Evolutionary conservation across 148 eudicot genomes (phyloP).

Genomic region (Amaranthus palmeri): DNA sequence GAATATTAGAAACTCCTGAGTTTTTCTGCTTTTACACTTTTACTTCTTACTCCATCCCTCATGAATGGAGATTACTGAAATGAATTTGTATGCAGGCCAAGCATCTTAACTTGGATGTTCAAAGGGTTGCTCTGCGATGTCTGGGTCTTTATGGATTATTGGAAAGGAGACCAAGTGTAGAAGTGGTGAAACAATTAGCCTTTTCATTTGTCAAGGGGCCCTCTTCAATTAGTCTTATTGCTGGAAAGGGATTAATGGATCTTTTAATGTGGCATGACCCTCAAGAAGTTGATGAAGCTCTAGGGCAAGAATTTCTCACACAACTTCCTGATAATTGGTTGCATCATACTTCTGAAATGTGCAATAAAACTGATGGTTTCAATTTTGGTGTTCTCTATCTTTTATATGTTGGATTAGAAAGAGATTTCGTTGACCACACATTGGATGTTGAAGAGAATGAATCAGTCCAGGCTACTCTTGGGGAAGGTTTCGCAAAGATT

Average conservation of each 20-base stretch:
- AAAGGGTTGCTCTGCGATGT: conserved; percentile 83
- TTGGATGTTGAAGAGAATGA: conserved; percentile 53
- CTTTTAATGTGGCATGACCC: conserved; percentile 92
- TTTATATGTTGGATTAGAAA: conserved; percentile 54
- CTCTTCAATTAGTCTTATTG: conserved; percentile 52
- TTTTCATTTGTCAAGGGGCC: conserved; percentile 64
- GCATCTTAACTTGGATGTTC: conserved; percentile 81
- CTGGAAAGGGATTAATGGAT: conserved; percentile 79
- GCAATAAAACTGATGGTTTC: conserved; percentile 33
- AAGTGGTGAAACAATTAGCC: conserved; percentile 63
- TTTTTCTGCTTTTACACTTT: conserved; percentile 1
- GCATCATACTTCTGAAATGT: conserved; percentile 24
- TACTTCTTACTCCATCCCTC: background rate
- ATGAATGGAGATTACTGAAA: conserved; percentile 1
- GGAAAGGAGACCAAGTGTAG: conserved; percentile 67
- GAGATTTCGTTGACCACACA: conserved; percentile 28
- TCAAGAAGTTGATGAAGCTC: conserved; percentile 67
- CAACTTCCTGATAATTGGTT: conserved; percentile 30
- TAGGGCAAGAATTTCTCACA: conserved; percentile 45
- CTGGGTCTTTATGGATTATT: conserved; percentile 84
- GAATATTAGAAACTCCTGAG: conserved; percentile 2
- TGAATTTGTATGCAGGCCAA: conserved; percentile 54
- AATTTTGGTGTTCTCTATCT: conserved; percentile 55
- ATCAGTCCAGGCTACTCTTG: conserved; percentile 64
- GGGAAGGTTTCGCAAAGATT: conserved; percentile 92